phyloP scores from a whole-genome alignment of 768 basidiomycete species.

The Russula virescens region DNA sequence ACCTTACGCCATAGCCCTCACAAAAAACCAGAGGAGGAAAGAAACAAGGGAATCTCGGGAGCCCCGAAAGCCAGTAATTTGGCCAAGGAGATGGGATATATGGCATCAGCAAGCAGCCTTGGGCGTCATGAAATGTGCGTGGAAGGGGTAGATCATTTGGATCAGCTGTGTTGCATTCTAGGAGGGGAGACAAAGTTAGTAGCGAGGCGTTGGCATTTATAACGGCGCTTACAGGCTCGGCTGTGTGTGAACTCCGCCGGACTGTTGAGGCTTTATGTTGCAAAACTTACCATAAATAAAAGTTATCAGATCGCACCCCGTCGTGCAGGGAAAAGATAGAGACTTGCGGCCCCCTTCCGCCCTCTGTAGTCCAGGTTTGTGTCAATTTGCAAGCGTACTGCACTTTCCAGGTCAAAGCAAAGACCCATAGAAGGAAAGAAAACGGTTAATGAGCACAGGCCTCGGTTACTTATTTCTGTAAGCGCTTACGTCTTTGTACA shows the following conservation, averaged over 20 bases:
- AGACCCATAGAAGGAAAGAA: neutral
- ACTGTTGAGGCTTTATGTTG: neutral
- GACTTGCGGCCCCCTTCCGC: no score
- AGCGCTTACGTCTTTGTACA: neutral
- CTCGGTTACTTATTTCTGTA: neutral
- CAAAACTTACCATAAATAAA: no score
- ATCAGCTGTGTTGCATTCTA: neutral
- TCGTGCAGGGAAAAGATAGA: no score
- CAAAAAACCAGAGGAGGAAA: neutral
- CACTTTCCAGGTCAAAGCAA: neutral
- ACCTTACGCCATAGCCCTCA: neutral
- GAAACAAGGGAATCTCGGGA: neutral
- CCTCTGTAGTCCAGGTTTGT: neutral
- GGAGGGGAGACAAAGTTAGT: neutral
- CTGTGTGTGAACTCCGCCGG: neutral
- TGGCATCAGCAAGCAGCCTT: neutral
- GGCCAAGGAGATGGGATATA: neutral
- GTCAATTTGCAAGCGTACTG: neutral
- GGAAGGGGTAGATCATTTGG: neutral
- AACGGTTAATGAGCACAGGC: neutral
- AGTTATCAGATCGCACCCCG: neutral
- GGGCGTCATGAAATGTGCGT: slow-evolving; percentile 15
- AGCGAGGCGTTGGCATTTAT: neutral
- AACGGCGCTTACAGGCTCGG: neutral
- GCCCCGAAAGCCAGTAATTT: neutral